Base-by-base conservation (phyloP, 164 flowering plant genomes). In the Macadamia tetraphylla region DNA sequence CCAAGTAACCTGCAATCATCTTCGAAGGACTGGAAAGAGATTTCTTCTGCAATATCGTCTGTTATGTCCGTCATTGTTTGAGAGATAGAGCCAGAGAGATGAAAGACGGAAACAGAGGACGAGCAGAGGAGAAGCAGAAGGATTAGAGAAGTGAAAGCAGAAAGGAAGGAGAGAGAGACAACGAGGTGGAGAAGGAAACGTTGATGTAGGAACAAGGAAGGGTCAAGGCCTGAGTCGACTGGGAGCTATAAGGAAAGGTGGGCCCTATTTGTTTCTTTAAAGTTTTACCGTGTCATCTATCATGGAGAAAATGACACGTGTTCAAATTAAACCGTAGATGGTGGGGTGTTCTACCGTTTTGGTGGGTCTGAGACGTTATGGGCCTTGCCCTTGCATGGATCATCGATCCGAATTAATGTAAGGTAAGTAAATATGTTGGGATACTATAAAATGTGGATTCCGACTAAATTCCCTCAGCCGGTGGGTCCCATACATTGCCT, bases 31-130 rank as follows among this genome's bases (percentile, higher is more conserved):
- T 87, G 92, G 72, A 89, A 89, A 57, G 91, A 86, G 64, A 91
- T 91, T 59, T 86, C 97, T 79, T 89, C 94, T 6, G 97, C 94
- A 53, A 91, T 89, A 65, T 91, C 97, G 73, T 91, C 97, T 17
- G 89, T 89, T 0, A 89, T 83, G 71, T 91, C 97, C 67, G 94
- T 87, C 92, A 87, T 91, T 73, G 64, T 62, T n/a, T 23, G 29
- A 31, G 56, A 17, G 29, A 31, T 49, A 17, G 23, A 3, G 29
- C 12, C 2, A 18, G 14, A 6, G 14, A 3, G 62, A 8, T 15
- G 4, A 49, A 40, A 73, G 55, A 57, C 63, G 62, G 61, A 51
- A 51, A 31, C 51, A 49, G 40, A 7, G 23, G 52, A 8, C 31
- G 17, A 30, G n/a, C 31, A 23, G 46, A 7, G 23, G 52, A 8